Evolutionary conservation across 768 basidiomycete species (phyloP), one percentile per base, ranked within the genome.

Genomic region (Macrolepiota dolichaula): DNA sequence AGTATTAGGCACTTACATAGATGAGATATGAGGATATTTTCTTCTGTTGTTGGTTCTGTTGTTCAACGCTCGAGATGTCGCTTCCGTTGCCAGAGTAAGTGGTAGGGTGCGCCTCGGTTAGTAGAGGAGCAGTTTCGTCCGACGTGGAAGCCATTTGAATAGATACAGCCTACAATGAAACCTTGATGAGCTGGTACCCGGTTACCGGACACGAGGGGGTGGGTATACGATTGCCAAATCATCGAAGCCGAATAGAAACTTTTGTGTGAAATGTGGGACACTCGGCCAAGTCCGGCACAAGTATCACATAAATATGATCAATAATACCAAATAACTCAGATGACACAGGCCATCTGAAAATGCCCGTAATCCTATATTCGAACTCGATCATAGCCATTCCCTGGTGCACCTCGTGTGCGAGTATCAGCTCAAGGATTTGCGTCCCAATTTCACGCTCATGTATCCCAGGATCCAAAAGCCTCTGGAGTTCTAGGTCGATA

Each of bases 61-160:
- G 57, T 12, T 69, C 66, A 11, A 57, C 57, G 25, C 52, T 62
- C 19, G 54, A 42, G 11, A 44, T 61, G 47, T 57, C 58, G 32
- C 63, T 54, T 19, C 51, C 50, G 27, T 51, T 35, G 47, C 58
- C 63, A 24, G 46, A 61, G 44, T 70, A 67, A 17, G 47, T 59
- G 46, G 63, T 40, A 47, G 53, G 35, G 1, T 54, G 24, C 12
- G 52, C 53, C 53, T 62, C 54, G 32, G 54, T 62, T 1, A 78
- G 68, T 10, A 79, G 70, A 46, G 72, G 70, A 10, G 76, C 72
- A 7, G 68, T 73, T 52, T 79, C 77, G 63, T 76, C 67, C 3
- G 73, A 46, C 74, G 75, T 77, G 17, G 52, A 1, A 29, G 51
- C 25, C 46, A 50, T 37, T 49, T 24, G 46, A 15, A 38, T 15